Base-by-base conservation (phyloP, 192 early-diverging fungal species). In the Backusella luteola region DNA sequence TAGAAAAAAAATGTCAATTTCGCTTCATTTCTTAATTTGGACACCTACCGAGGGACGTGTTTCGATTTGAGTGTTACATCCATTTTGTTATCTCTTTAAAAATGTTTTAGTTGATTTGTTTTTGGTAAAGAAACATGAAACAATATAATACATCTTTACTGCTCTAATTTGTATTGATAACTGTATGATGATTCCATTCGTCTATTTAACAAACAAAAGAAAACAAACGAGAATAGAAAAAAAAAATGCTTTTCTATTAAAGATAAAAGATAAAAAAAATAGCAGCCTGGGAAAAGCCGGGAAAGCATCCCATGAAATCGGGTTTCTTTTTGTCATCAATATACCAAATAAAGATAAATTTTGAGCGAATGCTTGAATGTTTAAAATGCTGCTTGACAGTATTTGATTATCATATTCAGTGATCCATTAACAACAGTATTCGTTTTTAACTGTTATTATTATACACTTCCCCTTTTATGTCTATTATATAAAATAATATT, bases 301-400 rank as follows among this genome's bases (percentile, higher is more conserved):
- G 53, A 56, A 56, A 56, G 5, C 53, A 56, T 56, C 21, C 53
- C 53, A 56, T 56, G 53, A 56, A 56, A 56, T 56, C 53, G 53
- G 53, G 53, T 56, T 56, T 21, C 19, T 26, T 56, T 56, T 56
- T 21, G 19, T 9, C 17, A 21, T 53, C 17, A 53, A 53, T 53
- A 19, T 56, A 21, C n/a, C 53, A 56, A 56, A 56, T 56, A 56
- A 56, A 56, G 53, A 56, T 9, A 56, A 21, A 56, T 23, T 56
- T 56, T 21, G 19, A n/a, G 52, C n/a, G 52, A 53, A 21, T n/a
- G 52, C 52, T 53, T 53, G 52, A 23, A 8, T 21, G 52, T 21
- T 21, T 11, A 56, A 56, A 44, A 44, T 56, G 53, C 21, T 56
- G 19, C 8, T 56, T 56, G 53, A 56, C 53, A 56, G 53, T 9